phyloP scores from a whole-genome alignment of 2,329 filamentous ascomycete species.

The Coleophoma cylindrospora region DNA sequence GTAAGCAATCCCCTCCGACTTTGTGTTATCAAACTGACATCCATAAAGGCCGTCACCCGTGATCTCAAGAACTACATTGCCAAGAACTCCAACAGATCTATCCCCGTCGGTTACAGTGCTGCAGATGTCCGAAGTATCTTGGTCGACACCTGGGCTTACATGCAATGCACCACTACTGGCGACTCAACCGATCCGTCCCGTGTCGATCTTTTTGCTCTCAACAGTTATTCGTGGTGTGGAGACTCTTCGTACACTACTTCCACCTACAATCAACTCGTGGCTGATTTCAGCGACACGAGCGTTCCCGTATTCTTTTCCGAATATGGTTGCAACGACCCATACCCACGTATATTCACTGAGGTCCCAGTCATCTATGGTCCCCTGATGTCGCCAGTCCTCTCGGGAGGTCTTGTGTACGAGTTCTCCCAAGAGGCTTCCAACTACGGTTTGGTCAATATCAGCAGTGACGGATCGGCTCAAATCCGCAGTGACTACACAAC shows the following conservation, averaged over 20 bases:
- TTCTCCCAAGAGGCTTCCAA: slow-evolving; percentile 67
- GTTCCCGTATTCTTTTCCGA: slow-evolving; percentile 82
- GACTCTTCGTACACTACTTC: slow-evolving; percentile 58
- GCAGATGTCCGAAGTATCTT: slow-evolving; percentile 72
- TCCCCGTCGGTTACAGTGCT: slow-evolving; percentile 77
- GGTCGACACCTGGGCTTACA: slow-evolving; percentile 70
- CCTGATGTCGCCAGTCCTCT: slow-evolving; percentile 64
- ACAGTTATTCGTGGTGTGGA: slow-evolving; percentile 71
- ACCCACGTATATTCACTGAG: slow-evolving; percentile 73
- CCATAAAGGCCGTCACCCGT: slow-evolving; percentile 62
- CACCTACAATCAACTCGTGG: slow-evolving; percentile 58
- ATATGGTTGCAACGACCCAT: slow-evolving; percentile 69
- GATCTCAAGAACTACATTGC: slow-evolving; percentile 79
- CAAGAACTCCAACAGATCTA: slow-evolving; percentile 60
- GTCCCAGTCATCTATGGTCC: slow-evolving; percentile 66
- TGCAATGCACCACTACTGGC: slow-evolving; percentile 56
- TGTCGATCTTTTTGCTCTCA: slow-evolving; percentile 72
- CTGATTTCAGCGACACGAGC: slow-evolving; percentile 58
- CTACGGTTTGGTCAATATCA: slow-evolving; percentile 60
- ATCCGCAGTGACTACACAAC: slow-evolving; percentile 66
- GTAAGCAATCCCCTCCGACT: slow-evolving; percentile 11
- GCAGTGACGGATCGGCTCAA: slow-evolving; percentile 49
- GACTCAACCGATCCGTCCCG: slow-evolving; percentile 55
- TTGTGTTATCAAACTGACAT: slow-evolving; percentile 8
- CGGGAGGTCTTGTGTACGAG: slow-evolving; percentile 78